Evolutionary conservation across 768 basidiomycete genomes (phyloP).

Genomic region (Russula sp.): DNA sequence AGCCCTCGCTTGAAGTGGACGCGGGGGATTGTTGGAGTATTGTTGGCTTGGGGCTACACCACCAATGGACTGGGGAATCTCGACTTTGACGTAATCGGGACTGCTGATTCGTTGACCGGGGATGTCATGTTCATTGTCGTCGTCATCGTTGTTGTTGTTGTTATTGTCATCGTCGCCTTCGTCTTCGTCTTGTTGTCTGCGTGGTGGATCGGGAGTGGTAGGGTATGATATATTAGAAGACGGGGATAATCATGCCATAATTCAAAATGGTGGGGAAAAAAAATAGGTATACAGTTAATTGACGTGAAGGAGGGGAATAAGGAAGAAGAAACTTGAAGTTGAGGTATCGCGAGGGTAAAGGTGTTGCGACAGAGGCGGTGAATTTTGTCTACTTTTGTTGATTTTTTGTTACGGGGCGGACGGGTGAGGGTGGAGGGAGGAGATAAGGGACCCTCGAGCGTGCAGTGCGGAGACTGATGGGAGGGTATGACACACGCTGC

Average conservation of each 20-base stretch:
- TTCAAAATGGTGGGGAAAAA: constrained; percentile 4
- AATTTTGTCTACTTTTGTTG: constrained; percentile 13
- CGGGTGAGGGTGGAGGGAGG: too few relatives aligned
- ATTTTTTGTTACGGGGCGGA: too few relatives aligned
- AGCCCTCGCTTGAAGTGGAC: constrained; percentile 48
- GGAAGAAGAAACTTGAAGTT: too few relatives aligned
- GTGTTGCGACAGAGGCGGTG: neutral
- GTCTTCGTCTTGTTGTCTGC: too few relatives aligned
- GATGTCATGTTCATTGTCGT: constrained; percentile 3
- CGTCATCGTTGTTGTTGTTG: neutral
- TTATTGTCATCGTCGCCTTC: neutral
- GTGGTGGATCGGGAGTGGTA: constrained; percentile 4
- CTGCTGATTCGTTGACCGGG: neutral
- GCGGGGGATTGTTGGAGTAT: constrained; percentile 14
- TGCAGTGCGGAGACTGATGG: too few relatives aligned
- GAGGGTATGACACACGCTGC: too few relatives aligned
- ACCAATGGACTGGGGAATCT: neutral
- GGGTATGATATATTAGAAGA: constrained; percentile 19
- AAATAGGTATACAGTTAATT: constrained; percentile 2
- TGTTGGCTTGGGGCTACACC: constrained; percentile 1
- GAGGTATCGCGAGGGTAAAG: neutral
- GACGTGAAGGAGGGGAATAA: neutral
- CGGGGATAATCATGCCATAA: constrained; percentile 16
- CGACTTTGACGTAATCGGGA: constrained; percentile 5
- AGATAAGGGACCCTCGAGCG: too few relatives aligned